Evolutionary conservation across 2,329 filamentous ascomycete genomes (phyloP).

Genomic region (Trichoderma sp.): DNA sequence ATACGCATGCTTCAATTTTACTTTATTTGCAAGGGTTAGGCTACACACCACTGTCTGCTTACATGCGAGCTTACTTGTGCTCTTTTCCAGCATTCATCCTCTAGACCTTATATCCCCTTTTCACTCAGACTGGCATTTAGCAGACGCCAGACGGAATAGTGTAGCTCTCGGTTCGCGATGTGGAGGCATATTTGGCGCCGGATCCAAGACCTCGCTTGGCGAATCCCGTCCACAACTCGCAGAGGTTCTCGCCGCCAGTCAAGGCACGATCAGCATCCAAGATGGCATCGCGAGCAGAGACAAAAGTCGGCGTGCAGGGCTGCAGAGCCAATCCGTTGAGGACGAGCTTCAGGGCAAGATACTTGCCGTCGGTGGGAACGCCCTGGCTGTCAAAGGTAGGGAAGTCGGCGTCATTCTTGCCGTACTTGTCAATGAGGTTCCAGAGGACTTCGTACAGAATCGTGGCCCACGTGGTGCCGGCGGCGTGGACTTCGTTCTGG

Average conservation of each 20-base stretch:
- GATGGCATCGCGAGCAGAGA: constrained; percentile 56
- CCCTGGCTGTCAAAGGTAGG: constrained; percentile 47
- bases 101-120: neutral
- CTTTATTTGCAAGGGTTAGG: neutral
- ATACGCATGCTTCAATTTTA: constrained; percentile 3
- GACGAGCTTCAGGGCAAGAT: constrained; percentile 54
- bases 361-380: constrained; percentile 55
- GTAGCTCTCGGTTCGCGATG: constrained; percentile 39
- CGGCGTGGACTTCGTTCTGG: constrained; percentile 44
- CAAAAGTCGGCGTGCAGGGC: constrained; percentile 57
- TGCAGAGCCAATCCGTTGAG: constrained; percentile 55
- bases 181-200: constrained; percentile 37
- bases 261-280: constrained; percentile 56
- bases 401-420: constrained; percentile 47
- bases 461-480: constrained; percentile 55
- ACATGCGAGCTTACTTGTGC: neutral
- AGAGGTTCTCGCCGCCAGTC: constrained; percentile 53
- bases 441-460: constrained; percentile 59
- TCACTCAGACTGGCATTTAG: constrained; percentile 17
- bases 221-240: constrained; percentile 57
- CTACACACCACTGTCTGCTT: neutral
- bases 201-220: constrained; percentile 58
- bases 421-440: constrained; percentile 59
- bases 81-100: neutral
- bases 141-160: constrained; percentile 32